A percentile compares a stretch with the other conserved stretches of the same genome.
These are phyloP conservation scores for Phytophthora citrophthora DNA, from an alignment of 352 stramenopile genomes.

Conservation along the genomic window DNA sequence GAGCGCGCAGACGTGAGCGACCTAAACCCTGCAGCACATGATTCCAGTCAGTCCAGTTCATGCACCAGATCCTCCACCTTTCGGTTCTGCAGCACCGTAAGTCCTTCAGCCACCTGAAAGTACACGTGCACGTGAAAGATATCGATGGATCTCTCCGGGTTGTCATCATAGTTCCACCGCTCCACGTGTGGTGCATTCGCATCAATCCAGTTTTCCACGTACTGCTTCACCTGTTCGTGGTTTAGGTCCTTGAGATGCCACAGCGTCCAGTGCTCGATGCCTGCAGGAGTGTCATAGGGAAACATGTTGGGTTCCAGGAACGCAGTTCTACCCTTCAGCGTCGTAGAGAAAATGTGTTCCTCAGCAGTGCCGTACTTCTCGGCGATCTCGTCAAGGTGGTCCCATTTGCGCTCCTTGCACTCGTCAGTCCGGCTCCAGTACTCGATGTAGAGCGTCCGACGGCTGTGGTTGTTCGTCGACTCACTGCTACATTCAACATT, in stretches of 20 bases:
- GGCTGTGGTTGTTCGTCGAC: constrained; percentile 37
- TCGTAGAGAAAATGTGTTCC: constrained; percentile 86
- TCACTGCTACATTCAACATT: constrained; percentile 65
- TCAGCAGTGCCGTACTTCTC: constrained; percentile 79
- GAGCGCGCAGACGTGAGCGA: constrained; percentile 16
- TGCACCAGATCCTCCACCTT: constrained; percentile 76
- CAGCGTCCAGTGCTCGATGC: constrained; percentile 90
- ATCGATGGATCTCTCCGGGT: constrained; percentile 88
- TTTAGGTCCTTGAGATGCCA: constrained; percentile 82
- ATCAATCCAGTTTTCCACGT: constrained; percentile 90
- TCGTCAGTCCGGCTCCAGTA: constrained; percentile 90
- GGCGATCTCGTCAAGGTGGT: constrained; percentile 84
- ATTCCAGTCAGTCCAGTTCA: constrained; percentile 64
- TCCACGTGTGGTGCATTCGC: constrained; percentile 79
- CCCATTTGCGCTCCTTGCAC: constrained; percentile 90
- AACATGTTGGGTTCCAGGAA: constrained; percentile 91
- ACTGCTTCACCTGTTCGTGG: constrained; percentile 87
- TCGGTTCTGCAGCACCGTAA: constrained; percentile 64
- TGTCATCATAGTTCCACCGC: constrained; percentile 90
- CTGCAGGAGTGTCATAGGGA: constrained; percentile 87
- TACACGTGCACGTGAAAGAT: constrained; percentile 93
- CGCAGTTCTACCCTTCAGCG: constrained; percentile 80
- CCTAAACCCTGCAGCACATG: constrained; percentile 36
- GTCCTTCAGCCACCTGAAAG: constrained; percentile 67
- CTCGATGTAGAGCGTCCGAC: constrained; percentile 86